phyloP scores from a whole-genome alignment of 208 protist genomes.

The Leishmania amazonensis region DNA sequence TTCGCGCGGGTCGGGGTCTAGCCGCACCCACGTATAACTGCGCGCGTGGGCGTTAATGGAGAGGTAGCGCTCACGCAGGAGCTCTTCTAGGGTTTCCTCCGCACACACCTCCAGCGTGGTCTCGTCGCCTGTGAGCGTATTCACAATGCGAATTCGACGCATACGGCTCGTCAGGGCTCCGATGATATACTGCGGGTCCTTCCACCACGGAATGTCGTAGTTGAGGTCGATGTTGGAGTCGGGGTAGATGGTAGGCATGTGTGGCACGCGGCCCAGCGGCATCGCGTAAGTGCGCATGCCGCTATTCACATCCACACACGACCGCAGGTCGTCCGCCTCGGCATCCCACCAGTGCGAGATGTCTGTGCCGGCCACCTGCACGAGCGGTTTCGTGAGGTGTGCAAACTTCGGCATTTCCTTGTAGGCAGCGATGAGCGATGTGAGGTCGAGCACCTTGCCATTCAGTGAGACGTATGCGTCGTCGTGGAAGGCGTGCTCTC shows the following conservation, averaged over 20 bases:
- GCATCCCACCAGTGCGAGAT: slow-evolving; percentile 94
- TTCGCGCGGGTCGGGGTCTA: slow-evolving; percentile 69
- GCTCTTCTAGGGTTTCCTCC: slow-evolving; percentile 92
- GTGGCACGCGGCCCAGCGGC: slow-evolving; percentile 88
- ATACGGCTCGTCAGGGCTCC: slow-evolving; percentile 88
- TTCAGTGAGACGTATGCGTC: slow-evolving; percentile 91
- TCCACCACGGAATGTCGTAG: slow-evolving; percentile 93
- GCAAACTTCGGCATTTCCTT: slow-evolving; percentile 48
- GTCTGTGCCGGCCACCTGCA: slow-evolving; percentile 85
- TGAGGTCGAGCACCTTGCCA: slow-evolving; percentile 91
- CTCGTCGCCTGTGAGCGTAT: slow-evolving; percentile 90
- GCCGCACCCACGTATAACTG: slow-evolving; percentile 94
- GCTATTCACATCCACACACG: slow-evolving; percentile 83
- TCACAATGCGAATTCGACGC: slow-evolving; percentile 90
- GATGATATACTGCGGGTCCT: slow-evolving; percentile 84
- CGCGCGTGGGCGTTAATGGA: slow-evolving; percentile 88
- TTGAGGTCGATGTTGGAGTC: slow-evolving; percentile 82
- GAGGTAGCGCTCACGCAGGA: slow-evolving; percentile 90
- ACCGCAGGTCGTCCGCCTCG: slow-evolving; percentile 71
- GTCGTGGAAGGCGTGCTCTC: slow-evolving; percentile 84
- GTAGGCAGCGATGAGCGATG: slow-evolving; percentile 80
- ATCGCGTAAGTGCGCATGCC: slow-evolving; percentile 87
- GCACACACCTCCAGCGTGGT: slow-evolving; percentile 91
- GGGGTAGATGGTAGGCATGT: slow-evolving; percentile 84
- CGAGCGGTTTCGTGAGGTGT: slow-evolving; percentile 70